Conservation (phyloP, 192 early-diverging fungal genomes). For the Allomyces arbusculus region DNA sequence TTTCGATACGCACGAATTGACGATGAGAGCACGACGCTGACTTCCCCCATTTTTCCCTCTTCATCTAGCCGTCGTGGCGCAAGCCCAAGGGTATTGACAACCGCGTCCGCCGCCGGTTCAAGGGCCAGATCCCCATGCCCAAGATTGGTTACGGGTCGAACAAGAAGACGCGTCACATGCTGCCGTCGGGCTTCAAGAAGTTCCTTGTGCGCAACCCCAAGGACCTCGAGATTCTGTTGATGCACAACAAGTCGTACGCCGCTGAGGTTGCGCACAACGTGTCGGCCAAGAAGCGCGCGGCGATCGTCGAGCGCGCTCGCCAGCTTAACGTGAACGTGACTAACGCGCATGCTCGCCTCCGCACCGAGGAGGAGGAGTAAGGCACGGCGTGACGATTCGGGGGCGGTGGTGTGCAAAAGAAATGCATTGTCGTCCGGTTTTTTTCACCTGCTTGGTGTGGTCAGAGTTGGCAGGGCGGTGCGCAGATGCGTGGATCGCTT, state of each 20-base stretch:
- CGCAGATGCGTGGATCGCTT: too few relatives aligned
- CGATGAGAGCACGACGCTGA: slow-evolving; percentile 1
- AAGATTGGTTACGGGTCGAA: slow-evolving; percentile 99
- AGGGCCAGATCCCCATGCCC: slow-evolving; percentile 92
- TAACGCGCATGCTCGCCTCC: slow-evolving; percentile 76
- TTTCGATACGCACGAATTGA: background rate
- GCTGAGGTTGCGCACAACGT: slow-evolving; percentile 99
- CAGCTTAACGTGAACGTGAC: slow-evolving; percentile 91
- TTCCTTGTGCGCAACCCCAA: slow-evolving; percentile 75
- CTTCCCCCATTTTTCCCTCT: background rate
- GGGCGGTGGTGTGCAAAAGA: too few relatives aligned
- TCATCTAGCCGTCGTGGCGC: slow-evolving; percentile 81
- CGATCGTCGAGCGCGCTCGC: slow-evolving; percentile 79
- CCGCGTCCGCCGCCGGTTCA: slow-evolving; percentile 92
- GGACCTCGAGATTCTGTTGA: slow-evolving; percentile 89
- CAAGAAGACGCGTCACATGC: slow-evolving; percentile 83
- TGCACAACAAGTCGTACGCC: slow-evolving; percentile 98
- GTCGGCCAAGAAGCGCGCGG: slow-evolving; percentile 77
- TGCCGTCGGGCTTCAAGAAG: slow-evolving; percentile 99
- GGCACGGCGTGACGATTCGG: too few relatives aligned
- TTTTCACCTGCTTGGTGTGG: too few relatives aligned
- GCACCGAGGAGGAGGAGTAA: slow-evolving; percentile 40
- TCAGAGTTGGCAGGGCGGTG: too few relatives aligned
- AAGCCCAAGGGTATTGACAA: slow-evolving; percentile 99
- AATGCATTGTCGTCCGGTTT: too few relatives aligned